Evolutionary conservation across 768 basidiomycete genomes (phyloP).

Genomic region (Pleurotus tuber-regium): DNA sequence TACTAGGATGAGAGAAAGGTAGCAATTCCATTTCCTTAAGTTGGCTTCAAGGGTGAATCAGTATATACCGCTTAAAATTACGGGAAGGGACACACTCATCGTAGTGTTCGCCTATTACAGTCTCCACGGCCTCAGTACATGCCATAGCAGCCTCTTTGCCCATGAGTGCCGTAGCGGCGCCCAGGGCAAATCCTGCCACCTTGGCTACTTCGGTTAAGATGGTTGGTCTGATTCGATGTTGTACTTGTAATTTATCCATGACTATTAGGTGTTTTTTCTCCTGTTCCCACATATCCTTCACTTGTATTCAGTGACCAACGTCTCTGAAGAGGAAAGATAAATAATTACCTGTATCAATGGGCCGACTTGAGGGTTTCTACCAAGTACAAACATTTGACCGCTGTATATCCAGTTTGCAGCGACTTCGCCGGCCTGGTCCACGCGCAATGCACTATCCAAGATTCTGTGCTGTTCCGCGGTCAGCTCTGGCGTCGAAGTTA

Average conservation of each 20-base stretch:
- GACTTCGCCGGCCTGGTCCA: slow-evolving; percentile 95
- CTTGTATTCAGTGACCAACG: slow-evolving; percentile 2
- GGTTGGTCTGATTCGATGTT: slow-evolving; percentile 85
- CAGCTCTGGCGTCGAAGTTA: slow-evolving; percentile 1
- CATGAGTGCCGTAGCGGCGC: slow-evolving; percentile 81
- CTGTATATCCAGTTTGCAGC: slow-evolving; percentile 96
- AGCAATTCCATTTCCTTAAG: slow-evolving; percentile 68
- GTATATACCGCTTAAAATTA: not conserved
- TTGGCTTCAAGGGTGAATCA: slow-evolving; percentile 53
- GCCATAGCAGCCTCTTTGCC: slow-evolving; percentile 97
- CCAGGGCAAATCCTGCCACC: slow-evolving; percentile 82
- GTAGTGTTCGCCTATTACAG: slow-evolving; percentile 97
- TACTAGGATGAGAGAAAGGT: slow-evolving; percentile 69
- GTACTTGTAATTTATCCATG: slow-evolving; percentile 80
- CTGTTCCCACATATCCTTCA: slow-evolving; percentile 95
- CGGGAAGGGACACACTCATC: slow-evolving; percentile 72
- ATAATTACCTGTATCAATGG: slow-evolving; percentile 71
- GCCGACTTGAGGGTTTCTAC: slow-evolving; percentile 51
- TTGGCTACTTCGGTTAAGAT: slow-evolving; percentile 82
- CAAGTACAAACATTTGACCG: slow-evolving; percentile 79
- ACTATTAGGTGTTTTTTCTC: slow-evolving; percentile 89
- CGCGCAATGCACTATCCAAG: slow-evolving; percentile 72
- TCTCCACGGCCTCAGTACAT: slow-evolving; percentile 97
- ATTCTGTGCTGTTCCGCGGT: slow-evolving; percentile 12
- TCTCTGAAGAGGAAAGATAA: not conserved